phyloP scores from a whole-genome alignment of 305 asterid genomes.

The Fraxinus sp. region DNA sequence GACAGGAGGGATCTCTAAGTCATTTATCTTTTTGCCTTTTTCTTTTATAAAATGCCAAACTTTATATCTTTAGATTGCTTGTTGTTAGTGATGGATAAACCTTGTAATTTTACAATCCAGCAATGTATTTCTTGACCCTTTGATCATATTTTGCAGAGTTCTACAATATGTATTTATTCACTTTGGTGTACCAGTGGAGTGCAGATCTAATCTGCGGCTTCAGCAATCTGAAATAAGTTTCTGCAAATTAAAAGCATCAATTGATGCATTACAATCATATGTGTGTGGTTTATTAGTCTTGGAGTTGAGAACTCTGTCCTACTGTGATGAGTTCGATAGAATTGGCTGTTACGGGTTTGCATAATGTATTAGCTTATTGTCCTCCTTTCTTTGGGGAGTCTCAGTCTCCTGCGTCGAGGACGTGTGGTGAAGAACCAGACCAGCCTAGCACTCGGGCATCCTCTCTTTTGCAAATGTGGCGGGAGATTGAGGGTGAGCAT shows the following conservation, averaged over 20 bases:
- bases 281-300: conserved; percentile 16
- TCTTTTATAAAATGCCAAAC: conserved; percentile 25
- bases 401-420: conserved; percentile 35
- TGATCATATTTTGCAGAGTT: conserved; percentile 36
- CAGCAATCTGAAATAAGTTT: conserved; percentile 14
- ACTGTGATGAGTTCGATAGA: neutral
- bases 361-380: conserved; percentile 52
- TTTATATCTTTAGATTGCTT: conserved; percentile 39
- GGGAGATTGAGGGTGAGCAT: conserved; percentile 79
- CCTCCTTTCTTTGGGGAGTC: conserved; percentile 66
- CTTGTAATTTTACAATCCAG: neutral
- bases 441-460: conserved; percentile 65
- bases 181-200: conserved; percentile 6
- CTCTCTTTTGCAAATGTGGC: conserved; percentile 85
- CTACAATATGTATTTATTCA: conserved; percentile 27
- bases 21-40: conserved; percentile 33
- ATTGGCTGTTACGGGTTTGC: conserved; percentile 85
- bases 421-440: conserved; percentile 34
- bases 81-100: conserved; percentile 11
- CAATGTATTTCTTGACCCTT: conserved; percentile 19
- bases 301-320: conserved; percentile 20
- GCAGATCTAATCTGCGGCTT: conserved; percentile 23
- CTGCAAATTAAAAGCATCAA: conserved; percentile 17
- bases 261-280: conserved; percentile 9
- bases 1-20: conserved; percentile 58